These are phyloP conservation scores for Tubosaeta sp. DNA, from an alignment of 768 basidiomycete genomes.

Conservation along the genomic window DNA sequence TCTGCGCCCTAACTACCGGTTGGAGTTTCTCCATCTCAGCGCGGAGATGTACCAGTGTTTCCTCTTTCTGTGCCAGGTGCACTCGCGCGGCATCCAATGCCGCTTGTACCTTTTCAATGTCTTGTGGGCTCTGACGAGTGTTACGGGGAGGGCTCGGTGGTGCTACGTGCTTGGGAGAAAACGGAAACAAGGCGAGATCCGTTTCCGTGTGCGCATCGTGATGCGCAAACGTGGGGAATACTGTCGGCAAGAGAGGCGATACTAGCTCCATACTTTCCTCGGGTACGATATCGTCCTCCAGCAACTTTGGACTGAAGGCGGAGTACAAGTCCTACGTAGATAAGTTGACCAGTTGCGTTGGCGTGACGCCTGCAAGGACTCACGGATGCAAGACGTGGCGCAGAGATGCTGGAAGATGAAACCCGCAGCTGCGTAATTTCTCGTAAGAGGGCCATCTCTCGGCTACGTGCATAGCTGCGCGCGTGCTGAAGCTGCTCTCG, in stretches of 20 bases:
- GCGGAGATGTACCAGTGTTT: slow-evolving; percentile 16
- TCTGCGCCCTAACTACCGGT: slow-evolving; percentile 4
- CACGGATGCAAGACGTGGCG: slow-evolving; percentile 3
- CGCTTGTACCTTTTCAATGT: slow-evolving; percentile 20
- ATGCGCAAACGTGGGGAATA: slow-evolving; percentile 3
- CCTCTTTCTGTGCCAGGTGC: slow-evolving; percentile 22
- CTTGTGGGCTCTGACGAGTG: slow-evolving; percentile 7
- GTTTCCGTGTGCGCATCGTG: slow-evolving; percentile 2
- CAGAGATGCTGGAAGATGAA: slow-evolving; percentile 1
- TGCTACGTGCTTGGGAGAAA: slow-evolving; percentile 13
- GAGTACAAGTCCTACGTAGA: slow-evolving; percentile 5
- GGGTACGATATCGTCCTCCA: slow-evolving; percentile 33
- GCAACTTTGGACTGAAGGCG: slow-evolving; percentile 14
- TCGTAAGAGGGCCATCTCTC: slow-evolving; percentile 33
- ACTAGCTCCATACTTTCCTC: slow-evolving; percentile 51
- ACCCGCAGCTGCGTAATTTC: slow-evolving; percentile 25
- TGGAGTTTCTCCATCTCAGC: slow-evolving; percentile 20
- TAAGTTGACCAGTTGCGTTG: neutral
- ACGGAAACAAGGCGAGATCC: slow-evolving; percentile 15
- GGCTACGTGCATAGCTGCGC: slow-evolving; percentile 18
- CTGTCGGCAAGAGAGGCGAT: slow-evolving; percentile 42
- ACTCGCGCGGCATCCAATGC: slow-evolving; percentile 19
- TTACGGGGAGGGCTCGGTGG: neutral
- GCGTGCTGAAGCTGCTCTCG: slow-evolving; percentile 29
- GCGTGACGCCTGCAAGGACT: neutral